phyloP scores from a whole-genome alignment of 495 filamentous ascomycete genomes.

The Pyronema omphalodes region DNA sequence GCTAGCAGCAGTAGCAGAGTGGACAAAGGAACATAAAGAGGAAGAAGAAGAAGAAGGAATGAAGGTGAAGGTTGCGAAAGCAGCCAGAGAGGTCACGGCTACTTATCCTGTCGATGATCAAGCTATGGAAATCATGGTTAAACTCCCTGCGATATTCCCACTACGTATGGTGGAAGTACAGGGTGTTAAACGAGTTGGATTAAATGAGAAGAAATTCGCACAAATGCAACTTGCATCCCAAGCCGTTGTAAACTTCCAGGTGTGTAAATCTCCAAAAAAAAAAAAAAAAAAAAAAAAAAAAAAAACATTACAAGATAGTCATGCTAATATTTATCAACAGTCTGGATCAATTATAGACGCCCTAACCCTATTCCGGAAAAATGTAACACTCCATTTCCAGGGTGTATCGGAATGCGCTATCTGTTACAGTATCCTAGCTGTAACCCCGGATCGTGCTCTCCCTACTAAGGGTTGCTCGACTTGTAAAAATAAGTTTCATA shows the following conservation, averaged over 20 bases:
- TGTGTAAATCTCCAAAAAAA: too few relatives aligned
- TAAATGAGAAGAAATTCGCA: conserved; percentile 79
- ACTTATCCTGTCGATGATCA: conserved; percentile 78
- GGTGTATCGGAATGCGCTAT: conserved; percentile 92
- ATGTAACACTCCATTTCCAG: conserved; percentile 70
- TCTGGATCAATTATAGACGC: conserved; percentile 73
- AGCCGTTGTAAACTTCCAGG: conserved; percentile 77
- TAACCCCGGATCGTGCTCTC: conserved; percentile 66
- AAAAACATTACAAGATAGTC: too few relatives aligned
- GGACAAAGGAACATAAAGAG: conserved; percentile 44
- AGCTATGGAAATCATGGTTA: conserved; percentile 55
- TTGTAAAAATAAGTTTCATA: conserved; percentile 89
- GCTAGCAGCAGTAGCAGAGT: conserved; percentile 50
- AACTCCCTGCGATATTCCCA: conserved; percentile 62
- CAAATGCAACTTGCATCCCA: conserved; percentile 70
- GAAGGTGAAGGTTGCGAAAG: conserved; percentile 48
- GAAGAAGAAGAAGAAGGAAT: conserved; percentile 57
- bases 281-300: too few relatives aligned
- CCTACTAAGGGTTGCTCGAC: conserved; percentile 82
- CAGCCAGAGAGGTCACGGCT: conserved; percentile 52
- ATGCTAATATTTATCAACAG: conserved; percentile 19
- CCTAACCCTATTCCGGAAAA: conserved; percentile 59
- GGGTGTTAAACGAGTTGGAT: conserved; percentile 61
- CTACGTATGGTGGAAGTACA: conserved; percentile 58
- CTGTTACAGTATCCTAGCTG: conserved; percentile 64